Percentiles rank a stretch among this genome's conserved stretches.
Conservation (phyloP, 2,329 filamentous ascomycete genomes). For the Calonectria multiphialidica region DNA sequence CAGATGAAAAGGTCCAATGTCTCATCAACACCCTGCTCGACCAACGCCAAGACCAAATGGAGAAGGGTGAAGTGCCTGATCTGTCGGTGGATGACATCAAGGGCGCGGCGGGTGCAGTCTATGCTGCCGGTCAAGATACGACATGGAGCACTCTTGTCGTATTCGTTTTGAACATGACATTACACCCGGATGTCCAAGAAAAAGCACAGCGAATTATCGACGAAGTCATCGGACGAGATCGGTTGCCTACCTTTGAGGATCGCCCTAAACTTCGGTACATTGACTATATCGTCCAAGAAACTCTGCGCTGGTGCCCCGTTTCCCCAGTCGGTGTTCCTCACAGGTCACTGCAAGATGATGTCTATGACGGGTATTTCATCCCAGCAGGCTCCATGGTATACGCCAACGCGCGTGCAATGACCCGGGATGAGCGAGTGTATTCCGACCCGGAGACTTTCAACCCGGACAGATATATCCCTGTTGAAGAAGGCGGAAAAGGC, state of each 20-base stretch:
- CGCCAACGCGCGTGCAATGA: conserved; percentile 25
- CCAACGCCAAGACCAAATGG: conserved; percentile 37
- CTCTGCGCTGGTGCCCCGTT: conserved; percentile 22
- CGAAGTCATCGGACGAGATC: conserved; percentile 53
- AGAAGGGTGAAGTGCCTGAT: conserved; percentile 46
- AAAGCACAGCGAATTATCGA: conserved; percentile 54
- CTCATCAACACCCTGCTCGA: conserved; percentile 44
- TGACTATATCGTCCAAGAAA: conserved; percentile 24
- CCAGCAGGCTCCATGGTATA: conserved; percentile 22
- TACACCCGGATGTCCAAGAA: conserved; percentile 54
- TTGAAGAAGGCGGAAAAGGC: conserved; percentile 15
- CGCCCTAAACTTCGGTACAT: conserved; percentile 24
- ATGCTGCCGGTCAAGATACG: conserved; percentile 28
- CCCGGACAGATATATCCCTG: conserved; percentile 20
- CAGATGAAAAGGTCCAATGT: conserved; percentile 46
- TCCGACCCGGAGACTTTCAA: conserved; percentile 10
- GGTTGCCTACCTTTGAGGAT: conserved; percentile 57
- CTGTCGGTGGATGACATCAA: conserved; percentile 38
- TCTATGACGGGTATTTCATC: conserved; percentile 23
- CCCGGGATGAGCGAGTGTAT: conserved; percentile 6
- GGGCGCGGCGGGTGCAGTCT: conserved; percentile 20
- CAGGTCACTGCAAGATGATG: conserved; percentile 12
- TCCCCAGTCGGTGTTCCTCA: conserved; percentile 25
- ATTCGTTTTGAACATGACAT: conserved; percentile 60
- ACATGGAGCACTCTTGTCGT: conserved; percentile 44